A percentile compares a stretch with the other conserved stretches of the same genome.
Evolutionary conservation across 495 filamentous ascomycete genomes (phyloP).

Genomic region (Podospora anserina): DNA sequence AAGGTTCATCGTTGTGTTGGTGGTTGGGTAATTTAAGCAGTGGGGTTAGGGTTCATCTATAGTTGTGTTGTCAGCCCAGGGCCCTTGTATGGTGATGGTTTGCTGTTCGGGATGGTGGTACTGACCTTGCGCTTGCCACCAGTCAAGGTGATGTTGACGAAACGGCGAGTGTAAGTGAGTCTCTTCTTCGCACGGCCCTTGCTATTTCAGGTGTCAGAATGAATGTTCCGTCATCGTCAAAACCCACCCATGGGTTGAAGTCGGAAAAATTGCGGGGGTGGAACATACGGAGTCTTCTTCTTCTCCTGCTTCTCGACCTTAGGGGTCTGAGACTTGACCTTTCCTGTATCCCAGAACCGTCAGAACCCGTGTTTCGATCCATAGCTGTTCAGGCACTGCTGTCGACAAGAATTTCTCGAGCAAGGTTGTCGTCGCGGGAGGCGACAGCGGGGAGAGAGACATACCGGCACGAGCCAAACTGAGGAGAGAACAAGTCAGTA

Average conservation of each 20-base stretch:
- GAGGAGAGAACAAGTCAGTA: slow-evolving; percentile 14
- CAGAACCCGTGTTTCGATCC: slow-evolving; percentile 6
- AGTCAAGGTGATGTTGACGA: slow-evolving; percentile 98
- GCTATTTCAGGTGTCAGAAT: slow-evolving; percentile 28
- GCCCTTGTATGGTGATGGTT: neutral
- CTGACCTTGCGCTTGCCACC: slow-evolving; percentile 98
- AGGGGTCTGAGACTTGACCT: slow-evolving; percentile 51
- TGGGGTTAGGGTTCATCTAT: slow-evolving; percentile 54
- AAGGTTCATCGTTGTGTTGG: slow-evolving; percentile 17
- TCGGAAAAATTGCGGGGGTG: neutral
- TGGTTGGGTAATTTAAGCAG: slow-evolving; percentile 35
- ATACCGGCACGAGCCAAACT: slow-evolving; percentile 41
- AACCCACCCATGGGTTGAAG: neutral
- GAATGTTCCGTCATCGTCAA: neutral
- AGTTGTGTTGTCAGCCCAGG: neutral
- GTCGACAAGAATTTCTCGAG: slow-evolving; percentile 10
- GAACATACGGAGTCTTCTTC: slow-evolving; percentile 68
- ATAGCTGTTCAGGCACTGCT: neutral
- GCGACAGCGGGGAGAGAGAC: slow-evolving; percentile 16
- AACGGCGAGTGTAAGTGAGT: slow-evolving; percentile 92
- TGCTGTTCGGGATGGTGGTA: slow-evolving; percentile 1
- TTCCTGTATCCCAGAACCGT: slow-evolving; percentile 31
- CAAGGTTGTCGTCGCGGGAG: neutral
- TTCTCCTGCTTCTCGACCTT: slow-evolving; percentile 90
- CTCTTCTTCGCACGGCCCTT: slow-evolving; percentile 99